Percentiles rank a stretch among this genome's conserved stretches.
phyloP scores from a whole-genome alignment of 768 basidiomycete species.

The Rhodotorula diobovata region DNA sequence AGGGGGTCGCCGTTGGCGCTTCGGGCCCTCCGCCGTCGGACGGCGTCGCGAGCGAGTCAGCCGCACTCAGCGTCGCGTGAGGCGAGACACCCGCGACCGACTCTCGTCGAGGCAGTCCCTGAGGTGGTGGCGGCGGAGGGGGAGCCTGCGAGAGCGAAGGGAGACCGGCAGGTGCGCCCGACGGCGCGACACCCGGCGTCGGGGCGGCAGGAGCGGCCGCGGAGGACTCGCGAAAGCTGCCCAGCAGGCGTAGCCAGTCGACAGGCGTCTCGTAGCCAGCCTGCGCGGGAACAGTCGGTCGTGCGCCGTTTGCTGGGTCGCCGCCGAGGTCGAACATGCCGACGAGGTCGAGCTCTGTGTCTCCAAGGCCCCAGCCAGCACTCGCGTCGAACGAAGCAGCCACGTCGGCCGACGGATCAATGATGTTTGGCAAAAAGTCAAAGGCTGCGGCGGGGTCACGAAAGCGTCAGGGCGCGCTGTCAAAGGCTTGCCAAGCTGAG shows the following conservation, averaged over 20 bases:
- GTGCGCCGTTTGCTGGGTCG: not conserved
- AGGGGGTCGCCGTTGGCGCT: not conserved
- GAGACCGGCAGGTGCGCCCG: too few relatives aligned
- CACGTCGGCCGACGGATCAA: not conserved
- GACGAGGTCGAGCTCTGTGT: not conserved
- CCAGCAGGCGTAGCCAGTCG: not conserved
- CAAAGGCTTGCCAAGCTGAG: too few relatives aligned
- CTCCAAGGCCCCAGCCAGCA: not conserved
- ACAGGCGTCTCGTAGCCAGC: not conserved
- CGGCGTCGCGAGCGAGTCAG: not conserved
- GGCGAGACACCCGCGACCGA: not conserved
- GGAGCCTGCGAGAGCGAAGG: not conserved
- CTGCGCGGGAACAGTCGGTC: too few relatives aligned
- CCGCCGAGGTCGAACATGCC: not conserved
- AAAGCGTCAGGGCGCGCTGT: too few relatives aligned
- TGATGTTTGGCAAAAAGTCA: not conserved
- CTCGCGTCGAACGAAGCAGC: conserved; percentile 1
- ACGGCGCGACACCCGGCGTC: too few relatives aligned
- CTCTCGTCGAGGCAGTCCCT: not conserved
- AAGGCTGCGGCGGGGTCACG: too few relatives aligned
- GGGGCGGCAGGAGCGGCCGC: not conserved
- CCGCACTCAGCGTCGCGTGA: not conserved
- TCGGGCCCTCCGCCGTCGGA: conserved; percentile 4
- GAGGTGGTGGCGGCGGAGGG: not conserved
- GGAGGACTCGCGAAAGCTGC: not conserved